Base-by-base conservation (phyloP, 1,284 basidiomycete genomes). In the Inonotus obliquus region DNA sequence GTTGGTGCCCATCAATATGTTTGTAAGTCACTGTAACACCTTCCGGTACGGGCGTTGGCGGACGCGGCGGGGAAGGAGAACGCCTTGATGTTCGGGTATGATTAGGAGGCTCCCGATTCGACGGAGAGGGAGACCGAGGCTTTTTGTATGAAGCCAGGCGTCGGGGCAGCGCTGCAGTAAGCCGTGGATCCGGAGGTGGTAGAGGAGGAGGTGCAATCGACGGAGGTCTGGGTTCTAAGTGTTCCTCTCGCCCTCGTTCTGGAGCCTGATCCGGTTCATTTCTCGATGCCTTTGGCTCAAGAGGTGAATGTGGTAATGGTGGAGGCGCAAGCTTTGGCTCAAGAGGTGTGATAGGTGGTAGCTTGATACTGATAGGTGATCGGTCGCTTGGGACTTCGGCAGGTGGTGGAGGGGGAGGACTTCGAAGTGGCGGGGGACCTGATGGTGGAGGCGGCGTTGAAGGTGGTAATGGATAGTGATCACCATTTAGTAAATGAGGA, bases 31-130 rank as follows among this genome's bases (percentile, higher is more conserved):
- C 51, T 35, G 54, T 32, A 49, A 51, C n/a, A 54, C 63, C 13
- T 60, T 66, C 17, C 11, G 71, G 66, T 51, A 67, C 62, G 32
- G 71, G 65, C 47, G 69, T 64, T 25, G 69, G 66, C 45, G 68
- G 65, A 6, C 68, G 58, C 52, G 65, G 55, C 7, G 41, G 41
- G 17, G 41, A n/a, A 44, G 41, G 41, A 17, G 66, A 65, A 25
- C 65, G 65, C 25, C 70, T 70, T 21, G 72, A n/a, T 7, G 68
- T 48, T 69, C 63, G 23, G 72, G 68, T 0, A 70, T 44, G 67
- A n/a, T 67, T 25, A 14, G 69, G 66, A 13, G 55, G 54, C 44
- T 65, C 58, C 5, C 69, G 62, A 23, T 57, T 65, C 9, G 69
- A 65, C n/a, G 67, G 66, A 4, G 67, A 68, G 13, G 69, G 67